These are phyloP conservation scores for Penicillium sp. DNA, from an alignment of 2,329 filamentous ascomycete genomes.

Conservation along the genomic window DNA sequence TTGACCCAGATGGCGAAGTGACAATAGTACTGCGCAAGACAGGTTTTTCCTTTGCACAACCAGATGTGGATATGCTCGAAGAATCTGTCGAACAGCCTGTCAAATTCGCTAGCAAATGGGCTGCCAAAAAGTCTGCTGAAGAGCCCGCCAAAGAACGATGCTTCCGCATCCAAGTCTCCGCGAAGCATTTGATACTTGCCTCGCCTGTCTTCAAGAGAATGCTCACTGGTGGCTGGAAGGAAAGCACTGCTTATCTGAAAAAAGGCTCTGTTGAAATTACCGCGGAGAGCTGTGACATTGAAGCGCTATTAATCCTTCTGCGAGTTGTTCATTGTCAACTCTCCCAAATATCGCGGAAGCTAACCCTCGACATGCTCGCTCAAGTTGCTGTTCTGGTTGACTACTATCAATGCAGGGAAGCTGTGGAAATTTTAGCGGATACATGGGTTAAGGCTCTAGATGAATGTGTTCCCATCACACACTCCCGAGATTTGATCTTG, in stretches of 20 bases:
- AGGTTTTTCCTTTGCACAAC: too few species aligned
- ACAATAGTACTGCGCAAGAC: too few species aligned
- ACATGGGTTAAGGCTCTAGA: slow-evolving; percentile 16
- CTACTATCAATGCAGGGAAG: slow-evolving; percentile 20
- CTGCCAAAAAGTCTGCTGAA: too few species aligned
- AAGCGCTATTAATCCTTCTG: slow-evolving; percentile 23
- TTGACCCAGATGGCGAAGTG: too few species aligned
- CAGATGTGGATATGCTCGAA: too few species aligned
- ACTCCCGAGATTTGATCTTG: slow-evolving; percentile 1
- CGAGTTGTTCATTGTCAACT: slow-evolving; percentile 20
- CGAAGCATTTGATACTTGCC: slow-evolving; percentile 22
- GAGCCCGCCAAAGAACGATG: background rate
- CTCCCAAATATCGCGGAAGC: slow-evolving; percentile 13
- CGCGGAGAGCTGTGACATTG: slow-evolving; percentile 21
- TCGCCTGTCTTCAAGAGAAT: slow-evolving; percentile 20
- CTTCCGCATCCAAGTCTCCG: slow-evolving; percentile 20
- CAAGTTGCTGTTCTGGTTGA: slow-evolving; percentile 21
- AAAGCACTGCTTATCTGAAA: slow-evolving; percentile 13
- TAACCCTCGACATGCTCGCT: slow-evolving; percentile 9
- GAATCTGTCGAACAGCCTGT: too few species aligned
- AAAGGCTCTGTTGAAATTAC: slow-evolving; percentile 20
- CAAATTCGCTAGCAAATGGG: too few species aligned
- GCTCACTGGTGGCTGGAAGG: slow-evolving; percentile 19
- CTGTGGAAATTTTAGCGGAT: slow-evolving; percentile 14
- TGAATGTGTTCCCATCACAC: background rate